Evolutionary conservation across 805 yeast species (phyloP), one percentile per base, ranked within the genome.

Genomic region (Saturnispora mendoncae): DNA sequence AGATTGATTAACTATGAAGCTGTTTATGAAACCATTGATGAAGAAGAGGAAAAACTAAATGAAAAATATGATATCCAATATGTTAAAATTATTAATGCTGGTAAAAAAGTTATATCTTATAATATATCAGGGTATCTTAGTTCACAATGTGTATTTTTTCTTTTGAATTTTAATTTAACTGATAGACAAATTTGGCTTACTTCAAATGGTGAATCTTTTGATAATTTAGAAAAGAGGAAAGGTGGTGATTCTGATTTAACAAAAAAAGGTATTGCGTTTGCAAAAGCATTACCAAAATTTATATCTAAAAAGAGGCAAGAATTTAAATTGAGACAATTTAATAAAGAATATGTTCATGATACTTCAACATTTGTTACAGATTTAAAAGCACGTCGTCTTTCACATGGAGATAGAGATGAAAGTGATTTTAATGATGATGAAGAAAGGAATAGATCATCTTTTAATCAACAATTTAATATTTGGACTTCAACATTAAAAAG

Each of bases 1-100:
- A 72, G 98, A 44, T 69, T 90, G 46, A 63, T 68, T 28, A 90
- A 90, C 56, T 90, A 90, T 58, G 90, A 87, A 57, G 75, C 71
- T 57, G 96, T 90, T 1, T 90, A 90, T 61, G 88, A 92, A 60
- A 82, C 96, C 1, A 80, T 90, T 28, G 94, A 83, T 48, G 94
- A 84, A 36, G 51, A 45, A 19, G 66, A 61, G 46, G 61, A 61
- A 34, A 46, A 43, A 4, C 79, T 74, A 37, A 61, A 60, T 36
- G 72, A 67, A 42, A 68, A 67, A 44, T 56, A 57, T 27, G 67
- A 72, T 38, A 71, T 69, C 47, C 80, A 74, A 51, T 78, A 74
- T 46, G 73, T 78, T 29, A 77, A 78, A 53, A 74, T 78, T 61
- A 68, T 78, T 29, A 74, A 78, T 52, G 80, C 79, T 4, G 80